Base-by-base conservation (phyloP, 2,329 filamentous ascomycete species). In the Colletotrichum tanaceti region DNA sequence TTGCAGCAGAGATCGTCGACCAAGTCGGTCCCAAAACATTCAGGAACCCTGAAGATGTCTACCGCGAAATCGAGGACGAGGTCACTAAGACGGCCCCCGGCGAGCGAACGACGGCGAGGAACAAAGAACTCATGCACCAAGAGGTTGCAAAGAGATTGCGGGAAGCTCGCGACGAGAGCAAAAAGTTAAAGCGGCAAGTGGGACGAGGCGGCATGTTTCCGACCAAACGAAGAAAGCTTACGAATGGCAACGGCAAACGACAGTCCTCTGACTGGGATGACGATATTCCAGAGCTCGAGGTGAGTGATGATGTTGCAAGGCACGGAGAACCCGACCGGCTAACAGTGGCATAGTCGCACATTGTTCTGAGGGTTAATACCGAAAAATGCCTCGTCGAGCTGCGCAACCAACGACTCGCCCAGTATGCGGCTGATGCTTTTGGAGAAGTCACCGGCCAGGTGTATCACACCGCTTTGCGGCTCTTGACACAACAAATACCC, bases 321-420 rank as follows among this genome's bases (percentile, higher is more conserved):
- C 9, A 47, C 18, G 35, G 38, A 41, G 18, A 16, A 18, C 38
- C n/a, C 32, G 16, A 69, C 55, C 71, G 47, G 58, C 76, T 81
- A 73, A 79, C 73, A 22, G 59, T 50, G 49, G 22, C 65, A 1
- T 75, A 97, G 90, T 86, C 89, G 58, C 87, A 91, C 66, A 83
- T 94, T 71, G 85, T 94, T 43, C 83, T 98, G 57, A 89, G 91
- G 35, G 84, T 98, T 63, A 98, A 97, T 76, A 91, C 93, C 74
- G 91, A 94, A 64, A 97, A 95, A 78, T 93, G 93, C 68, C 84
- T 91, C 7, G 92, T 98, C 11, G 90, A 92, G 58, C 84, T 97
- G 71, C 92, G 95, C 65, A 97, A 93, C 74, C 87, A 90, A 71
- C 88, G 89, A 22, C 88, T 98, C 3, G 88, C 91, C 60, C 85